Percentiles rank a stretch among this genome's conserved stretches.
Evolutionary conservation across 2,329 filamentous ascomycete species (phyloP).

Genomic region (Colletotrichum camelliae): DNA sequence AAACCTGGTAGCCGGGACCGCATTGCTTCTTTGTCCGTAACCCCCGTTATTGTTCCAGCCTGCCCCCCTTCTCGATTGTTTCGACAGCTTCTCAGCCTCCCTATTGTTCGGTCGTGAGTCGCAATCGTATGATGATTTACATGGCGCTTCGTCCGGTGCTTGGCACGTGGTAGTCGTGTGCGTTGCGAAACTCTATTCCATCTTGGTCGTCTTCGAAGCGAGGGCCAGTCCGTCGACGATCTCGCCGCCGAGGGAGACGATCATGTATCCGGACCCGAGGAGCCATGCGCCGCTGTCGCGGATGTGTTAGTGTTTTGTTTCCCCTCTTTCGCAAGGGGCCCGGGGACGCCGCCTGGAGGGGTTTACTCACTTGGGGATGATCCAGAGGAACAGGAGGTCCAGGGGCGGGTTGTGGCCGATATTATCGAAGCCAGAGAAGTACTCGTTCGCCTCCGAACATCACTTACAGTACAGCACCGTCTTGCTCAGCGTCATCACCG

Average conservation of each 20-base stretch:
- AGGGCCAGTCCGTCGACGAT: conserved; percentile 51
- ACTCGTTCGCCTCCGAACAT: conserved; percentile 54
- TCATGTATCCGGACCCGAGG: conserved; percentile 57
- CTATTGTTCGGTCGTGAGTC: background rate
- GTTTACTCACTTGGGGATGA: conserved; percentile 60
- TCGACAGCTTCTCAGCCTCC: background rate
- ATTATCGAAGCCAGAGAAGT: conserved; percentile 59
- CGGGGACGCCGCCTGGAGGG: background rate
- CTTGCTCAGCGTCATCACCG: conserved; percentile 67
- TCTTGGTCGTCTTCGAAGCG: conserved; percentile 43
- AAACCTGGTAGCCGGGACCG: background rate
- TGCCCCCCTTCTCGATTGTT: background rate
- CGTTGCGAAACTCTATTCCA: conserved; percentile 35
- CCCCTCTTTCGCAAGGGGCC: background rate
- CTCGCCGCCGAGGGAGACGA: conserved; percentile 52
- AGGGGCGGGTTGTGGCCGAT: conserved; percentile 58
- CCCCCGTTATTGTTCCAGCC: background rate
- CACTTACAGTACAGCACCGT: conserved; percentile 64
- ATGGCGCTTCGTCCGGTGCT: background rate
- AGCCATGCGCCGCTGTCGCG: conserved; percentile 58
- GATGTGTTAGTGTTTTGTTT: background rate
- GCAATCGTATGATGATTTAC: background rate
- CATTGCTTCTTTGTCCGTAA: background rate
- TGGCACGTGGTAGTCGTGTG: background rate
- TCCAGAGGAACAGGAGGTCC: conserved; percentile 58